Conservation (phyloP, 148 eudicot genomes). For the Persicaria tinctoria region DNA sequence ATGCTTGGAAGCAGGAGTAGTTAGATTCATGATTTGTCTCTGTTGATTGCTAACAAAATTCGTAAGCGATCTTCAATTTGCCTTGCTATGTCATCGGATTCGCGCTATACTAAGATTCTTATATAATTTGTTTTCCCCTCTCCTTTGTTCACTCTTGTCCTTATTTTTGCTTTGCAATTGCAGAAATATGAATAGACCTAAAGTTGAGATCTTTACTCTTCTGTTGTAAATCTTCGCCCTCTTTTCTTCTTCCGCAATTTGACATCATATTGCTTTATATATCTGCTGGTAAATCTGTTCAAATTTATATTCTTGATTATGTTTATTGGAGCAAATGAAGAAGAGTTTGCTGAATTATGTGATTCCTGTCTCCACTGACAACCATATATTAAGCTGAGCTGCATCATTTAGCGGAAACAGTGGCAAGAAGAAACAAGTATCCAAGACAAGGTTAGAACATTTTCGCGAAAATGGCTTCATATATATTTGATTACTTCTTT, state of each 20-base stretch:
- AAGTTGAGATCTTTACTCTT: slow-evolving; percentile 7
- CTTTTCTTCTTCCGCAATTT: neutral
- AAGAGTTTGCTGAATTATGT: neutral
- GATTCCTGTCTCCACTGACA: neutral
- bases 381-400: neutral
- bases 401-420: neutral
- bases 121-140: slow-evolving; percentile 24
- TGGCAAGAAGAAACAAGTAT: neutral
- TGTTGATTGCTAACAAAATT: slow-evolving; percentile 33
- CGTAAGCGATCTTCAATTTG: slow-evolving; percentile 24
- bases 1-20: slow-evolving; percentile 66
- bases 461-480: neutral
- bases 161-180: slow-evolving; percentile 14
- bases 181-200: slow-evolving; percentile 24
- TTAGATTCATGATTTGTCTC: slow-evolving; percentile 23
- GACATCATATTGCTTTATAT: neutral
- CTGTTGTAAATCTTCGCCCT: neutral
- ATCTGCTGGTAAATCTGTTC: neutral
- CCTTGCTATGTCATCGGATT: slow-evolving; percentile 27
- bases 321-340: neutral
- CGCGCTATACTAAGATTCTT: slow-evolving; percentile 26
- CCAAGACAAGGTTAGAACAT: neutral
- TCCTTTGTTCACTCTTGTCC: slow-evolving; percentile 15
- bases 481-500: too few relatives aligned
- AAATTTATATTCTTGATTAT: neutral